Base-by-base conservation (phyloP, 2,329 filamentous ascomycete genomes). In the Microcera coccophila region DNA sequence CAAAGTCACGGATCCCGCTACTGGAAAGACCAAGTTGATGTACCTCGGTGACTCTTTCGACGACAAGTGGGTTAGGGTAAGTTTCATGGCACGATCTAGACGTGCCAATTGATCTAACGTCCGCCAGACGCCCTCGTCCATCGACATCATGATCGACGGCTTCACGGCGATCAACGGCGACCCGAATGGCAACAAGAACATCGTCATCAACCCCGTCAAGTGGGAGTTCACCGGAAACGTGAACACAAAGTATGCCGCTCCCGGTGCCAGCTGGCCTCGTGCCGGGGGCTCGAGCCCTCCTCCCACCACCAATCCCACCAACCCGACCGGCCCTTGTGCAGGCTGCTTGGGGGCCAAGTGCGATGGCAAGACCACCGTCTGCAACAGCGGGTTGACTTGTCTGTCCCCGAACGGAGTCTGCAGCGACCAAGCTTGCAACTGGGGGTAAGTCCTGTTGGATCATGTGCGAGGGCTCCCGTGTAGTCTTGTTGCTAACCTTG, bases 71-170 rank as follows among this genome's bases (percentile, higher is more conserved):
- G 36, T 38, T 15, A 38, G 15, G 21, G 36, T 38, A 22, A 24
- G n/a, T 36, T n/a, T n/a, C n/a, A n/a, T n/a, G n/a, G n/a, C n/a
- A n/a, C n/a, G n/a, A n/a, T n/a, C n/a, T n/a, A n/a, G n/a, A n/a
- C n/a, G n/a, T n/a, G n/a, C n/a, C n/a, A 8, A 4, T 21, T 36
- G n/a, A 5, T 5, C 10, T 17, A 3, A 12, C 7, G 4, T 29
- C 2, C 21, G 19, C 15, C n/a, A 38, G 36, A 38, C 36, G 4
- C 36, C 36, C 11, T 8, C 36, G 4, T 38, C 36, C 36, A 38
- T 38, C n/a, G 36, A 38, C 36, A 19, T 38, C 22, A 38, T 38
- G 36, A 38, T 38, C 20, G 36, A 38, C 9, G 36, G 21, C 5
- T 38, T 38, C 21, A 17, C 36, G 3, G 36, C 36, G 3, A 4